Evolutionary conservation across 352 stramenopile species (phyloP), one percentile per base, ranked within the genome.

Genomic region (Thraustotheca clavata): DNA sequence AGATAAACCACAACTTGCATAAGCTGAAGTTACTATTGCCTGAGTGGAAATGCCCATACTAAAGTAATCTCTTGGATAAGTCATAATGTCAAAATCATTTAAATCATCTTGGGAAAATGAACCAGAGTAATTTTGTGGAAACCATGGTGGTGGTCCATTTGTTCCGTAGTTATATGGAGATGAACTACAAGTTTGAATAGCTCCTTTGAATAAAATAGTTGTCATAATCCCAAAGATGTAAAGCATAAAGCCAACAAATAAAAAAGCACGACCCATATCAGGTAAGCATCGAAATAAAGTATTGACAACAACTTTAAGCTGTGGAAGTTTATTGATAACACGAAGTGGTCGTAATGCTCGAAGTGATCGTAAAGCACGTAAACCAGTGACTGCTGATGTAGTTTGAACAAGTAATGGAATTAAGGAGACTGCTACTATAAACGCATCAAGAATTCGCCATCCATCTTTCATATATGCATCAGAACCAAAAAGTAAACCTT

Each of bases 391-490:
- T 20, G 76, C 33, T 3, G 29, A 46, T 3, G 3, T 24, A 18
- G 14, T 52, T 11, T 46, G 6, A 3, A 31, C 52, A 24, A 46
- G 3, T 16, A 62, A n/a, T 9, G 55, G 55, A 3, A 92, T 48
- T 2, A 96, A 34, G 0, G 87, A 97, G 0, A 89, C 71, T n/a
- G 94, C 57, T 0, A 97, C 89, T 43, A 97, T 96, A 7, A 87
- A 65, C 22, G 86, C 80, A 60, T 98, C 91, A 2, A 98, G 73
- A 5, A 96, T 69, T 39, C 97, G 96, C 91, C 91, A 98, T 4
- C 69, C 73, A 50, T 82, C 86, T 11, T 84, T 72, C n/a, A 97
- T 46, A 59, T 97, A 98, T 24, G 88, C 67, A 6, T 69, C 63
- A 71, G 85, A 77, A 65, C 88, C 71, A 2, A 76, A 20, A 0